Base-by-base conservation (phyloP, 2,329 filamentous ascomycete genomes). In the Claviceps digitariae region DNA sequence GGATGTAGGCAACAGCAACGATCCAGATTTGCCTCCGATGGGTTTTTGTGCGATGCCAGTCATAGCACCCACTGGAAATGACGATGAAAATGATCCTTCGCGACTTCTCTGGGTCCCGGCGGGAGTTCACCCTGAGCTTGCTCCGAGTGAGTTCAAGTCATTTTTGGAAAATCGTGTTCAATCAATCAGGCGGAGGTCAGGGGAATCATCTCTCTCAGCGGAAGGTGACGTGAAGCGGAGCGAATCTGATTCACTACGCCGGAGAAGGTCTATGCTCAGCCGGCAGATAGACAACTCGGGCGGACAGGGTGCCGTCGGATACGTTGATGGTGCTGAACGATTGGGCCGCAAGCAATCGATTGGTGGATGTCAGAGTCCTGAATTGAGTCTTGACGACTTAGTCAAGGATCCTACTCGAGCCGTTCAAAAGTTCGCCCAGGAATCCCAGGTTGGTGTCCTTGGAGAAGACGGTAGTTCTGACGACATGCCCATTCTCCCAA, bases 181-280 rank as follows among this genome's bases (percentile, higher is more conserved):
- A 60, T 85, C 87, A 38, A 95, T 97, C 61, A 84, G 89, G 66
- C 78, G 90, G 59, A 81, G 87, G 61, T 95, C 90, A 1, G 84
- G 85, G 25, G 89, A 84, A 59, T 84, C 76, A 57, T 75, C 75
- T 40, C 70, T 90, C 48, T 80, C 82, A 31, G 70, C 77, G 6
- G 77, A 84, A 9, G 34, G 52, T 20, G 71, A 78, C 51, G 55
- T 71, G 58, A 75, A 60, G 56, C 79, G 63, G 72, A 81, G 57
- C 67, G 76, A 69, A 69, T 79, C 69, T 65, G 79, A 79, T 20
- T 79, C 69, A 41, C 66, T 97, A 57, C 78, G 83, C 60, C 81
- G 93, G 61, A 95, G 95, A 69, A 95, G 93, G 69, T 97, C 91
- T 0, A 96, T 95, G 87, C 75, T 98, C 5, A 97, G 91, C 6